These are phyloP conservation scores for Byssothecium circinans DNA, from an alignment of 2,329 filamentous ascomycete species.

Conservation along the genomic window DNA sequence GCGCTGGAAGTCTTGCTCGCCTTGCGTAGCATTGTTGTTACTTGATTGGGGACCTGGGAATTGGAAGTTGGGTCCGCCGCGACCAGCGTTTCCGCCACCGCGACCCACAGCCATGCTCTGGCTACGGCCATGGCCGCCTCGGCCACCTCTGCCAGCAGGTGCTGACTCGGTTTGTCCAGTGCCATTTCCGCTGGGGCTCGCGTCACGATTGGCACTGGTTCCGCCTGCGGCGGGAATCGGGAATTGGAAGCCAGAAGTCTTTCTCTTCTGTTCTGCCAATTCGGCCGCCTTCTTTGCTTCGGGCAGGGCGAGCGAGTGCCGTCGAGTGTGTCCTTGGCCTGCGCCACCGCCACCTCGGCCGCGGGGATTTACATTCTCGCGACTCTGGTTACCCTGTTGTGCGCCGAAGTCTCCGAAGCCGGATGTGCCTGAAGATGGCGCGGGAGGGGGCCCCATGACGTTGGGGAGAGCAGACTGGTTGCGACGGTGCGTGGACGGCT, in stretches of 20 bases:
- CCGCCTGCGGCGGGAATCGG: constrained; percentile 70
- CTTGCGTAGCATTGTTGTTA: constrained; percentile 43
- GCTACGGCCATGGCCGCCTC: constrained; percentile 69
- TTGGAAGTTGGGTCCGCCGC: constrained; percentile 72
- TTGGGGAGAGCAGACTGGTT: constrained; percentile 97
- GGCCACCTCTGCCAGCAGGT: constrained; percentile 44
- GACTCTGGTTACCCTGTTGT: constrained; percentile 59
- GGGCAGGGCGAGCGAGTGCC: constrained; percentile 90
- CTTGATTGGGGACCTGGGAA: constrained; percentile 61
- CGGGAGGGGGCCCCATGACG: constrained; percentile 88
- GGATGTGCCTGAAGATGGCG: constrained; percentile 84
- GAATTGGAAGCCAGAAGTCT: constrained; percentile 92
- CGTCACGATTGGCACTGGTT: constrained; percentile 54
- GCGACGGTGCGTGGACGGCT: constrained; percentile 86
- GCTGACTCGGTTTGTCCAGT: constrained; percentile 28
- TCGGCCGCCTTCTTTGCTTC: constrained; percentile 98
- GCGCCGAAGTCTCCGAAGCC: constrained; percentile 80
- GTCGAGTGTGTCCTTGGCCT: constrained; percentile 78
- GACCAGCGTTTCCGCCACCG: constrained; percentile 62
- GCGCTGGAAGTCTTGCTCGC: constrained; percentile 67
- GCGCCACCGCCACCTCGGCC: constrained; percentile 72
- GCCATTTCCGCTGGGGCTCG: constrained; percentile 56
- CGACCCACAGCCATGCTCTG: constrained; percentile 85
- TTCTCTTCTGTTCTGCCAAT: constrained; percentile 93
- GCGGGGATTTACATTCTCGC: constrained; percentile 69